Evolutionary conservation across 176 grass and related monocot genomes (phyloP).

Genomic region (Eragrostis curvula): DNA sequence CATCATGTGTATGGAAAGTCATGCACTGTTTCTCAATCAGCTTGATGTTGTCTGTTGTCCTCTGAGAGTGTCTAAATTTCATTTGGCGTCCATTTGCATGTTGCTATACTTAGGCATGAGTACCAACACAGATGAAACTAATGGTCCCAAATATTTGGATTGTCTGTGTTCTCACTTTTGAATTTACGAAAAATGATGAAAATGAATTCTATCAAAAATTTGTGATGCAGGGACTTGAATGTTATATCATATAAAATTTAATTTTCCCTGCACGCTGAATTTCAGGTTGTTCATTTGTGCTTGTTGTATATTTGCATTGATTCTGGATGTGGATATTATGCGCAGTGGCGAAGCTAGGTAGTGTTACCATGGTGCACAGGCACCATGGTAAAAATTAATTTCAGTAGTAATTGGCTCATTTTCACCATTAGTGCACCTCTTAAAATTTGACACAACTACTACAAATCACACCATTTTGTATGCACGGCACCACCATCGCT

Average conservation of each 20-base stretch:
- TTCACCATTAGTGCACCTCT: too few relatives aligned
- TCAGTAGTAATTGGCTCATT: too few relatives aligned
- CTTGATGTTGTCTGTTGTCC: neutral
- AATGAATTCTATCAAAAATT: neutral
- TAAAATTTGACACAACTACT: too few relatives aligned
- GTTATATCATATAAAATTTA: neutral
- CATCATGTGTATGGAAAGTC: neutral
- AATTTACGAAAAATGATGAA: slow-evolving; percentile 20
- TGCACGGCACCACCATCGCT: too few relatives aligned
- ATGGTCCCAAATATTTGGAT: neutral
- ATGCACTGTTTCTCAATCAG: neutral
- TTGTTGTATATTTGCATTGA: slow-evolving; percentile 7
- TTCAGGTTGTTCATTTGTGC: slow-evolving; percentile 8
- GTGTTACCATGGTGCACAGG: too few relatives aligned
- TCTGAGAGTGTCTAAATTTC: neutral
- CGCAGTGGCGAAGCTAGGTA: too few relatives aligned
- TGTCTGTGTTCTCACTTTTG: neutral
- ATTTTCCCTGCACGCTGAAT: neutral
- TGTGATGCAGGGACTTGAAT: neutral
- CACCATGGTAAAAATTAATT: too few relatives aligned
- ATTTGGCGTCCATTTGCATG: neutral
- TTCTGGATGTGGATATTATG: neutral
- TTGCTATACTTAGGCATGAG: slow-evolving; percentile 9
- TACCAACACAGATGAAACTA: neutral
- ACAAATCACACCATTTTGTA: too few relatives aligned